Percentiles rank a stretch among this genome's conserved stretches.
Evolutionary conservation across 805 yeast genomes (phyloP).

Genomic region (Blastobotrys chiropterorum): DNA sequence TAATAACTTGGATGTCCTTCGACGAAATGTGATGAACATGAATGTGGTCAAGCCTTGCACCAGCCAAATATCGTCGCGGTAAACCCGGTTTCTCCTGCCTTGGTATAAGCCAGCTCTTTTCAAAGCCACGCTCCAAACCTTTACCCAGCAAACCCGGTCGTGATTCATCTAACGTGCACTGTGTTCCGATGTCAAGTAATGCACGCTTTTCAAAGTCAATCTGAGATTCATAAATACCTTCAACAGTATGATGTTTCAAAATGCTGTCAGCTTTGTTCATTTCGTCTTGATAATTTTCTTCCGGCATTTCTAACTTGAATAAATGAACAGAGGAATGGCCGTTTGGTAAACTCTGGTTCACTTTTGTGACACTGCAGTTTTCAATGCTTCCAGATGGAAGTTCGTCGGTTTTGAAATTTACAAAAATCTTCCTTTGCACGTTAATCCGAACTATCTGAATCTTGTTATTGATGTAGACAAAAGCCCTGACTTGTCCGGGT

Average conservation of each 20-base stretch:
- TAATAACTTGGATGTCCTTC: slow-evolving; percentile 69
- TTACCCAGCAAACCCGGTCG: slow-evolving; percentile 78
- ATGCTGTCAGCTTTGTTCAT: slow-evolving; percentile 51
- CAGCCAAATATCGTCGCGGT: slow-evolving; percentile 47
- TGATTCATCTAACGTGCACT: slow-evolving; percentile 61
- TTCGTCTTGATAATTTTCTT: slow-evolving; percentile 52
- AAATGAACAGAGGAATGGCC: slow-evolving; percentile 47
- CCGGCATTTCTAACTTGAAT: slow-evolving; percentile 65
- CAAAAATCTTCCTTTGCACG: slow-evolving; percentile 66
- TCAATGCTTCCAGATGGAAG: slow-evolving; percentile 39
- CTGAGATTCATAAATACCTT: slow-evolving; percentile 73
- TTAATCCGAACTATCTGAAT: slow-evolving; percentile 68
- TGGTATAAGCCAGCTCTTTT: slow-evolving; percentile 41
- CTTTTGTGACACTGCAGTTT: slow-evolving; percentile 51
- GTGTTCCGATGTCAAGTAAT: slow-evolving; percentile 69
- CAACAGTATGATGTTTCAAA: slow-evolving; percentile 52
- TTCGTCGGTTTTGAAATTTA: slow-evolving; percentile 51
- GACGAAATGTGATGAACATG: slow-evolving; percentile 65
- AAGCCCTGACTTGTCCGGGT: slow-evolving; percentile 76
- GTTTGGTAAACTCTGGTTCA: slow-evolving; percentile 61
- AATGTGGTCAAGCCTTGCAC: slow-evolving; percentile 49
- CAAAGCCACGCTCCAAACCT: slow-evolving; percentile 82
- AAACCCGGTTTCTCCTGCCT: slow-evolving; percentile 17
- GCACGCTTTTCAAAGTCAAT: slow-evolving; percentile 65
- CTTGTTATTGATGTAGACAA: slow-evolving; percentile 59